Evolutionary conservation across 176 grass and related monocot species (phyloP).

Genomic region (maize (Zea mays)): Zm-B73-REFERENCE-NAM-5.0 NC_050099.1:162484501-162485000

Average conservation of each 20-base stretch:
- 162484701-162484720: background rate
- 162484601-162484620: slow-evolving; percentile 24
- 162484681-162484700: background rate
- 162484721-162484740: background rate
- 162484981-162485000: background rate
- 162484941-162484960: slow-evolving; percentile 25
- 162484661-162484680: background rate
- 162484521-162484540: slow-evolving; percentile 2
- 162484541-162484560: slow-evolving; percentile 7
- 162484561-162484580: slow-evolving; percentile 11
- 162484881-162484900: slow-evolving; percentile 22
- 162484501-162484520: slow-evolving; percentile 16
- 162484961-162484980: background rate
- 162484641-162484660: background rate
- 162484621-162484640: slow-evolving; percentile 2
- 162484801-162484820: slow-evolving; percentile 23
- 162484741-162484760: background rate
- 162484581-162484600: background rate
- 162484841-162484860: slow-evolving; percentile 31
- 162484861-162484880: slow-evolving; percentile 15
- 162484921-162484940: background rate
- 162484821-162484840: slow-evolving; percentile 30
- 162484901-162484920: slow-evolving; percentile 12
- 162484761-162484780: background rate
- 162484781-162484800: background rate